phyloP scores from a whole-genome alignment of 148 eudicot species.

The Cornus kousa region DNA sequence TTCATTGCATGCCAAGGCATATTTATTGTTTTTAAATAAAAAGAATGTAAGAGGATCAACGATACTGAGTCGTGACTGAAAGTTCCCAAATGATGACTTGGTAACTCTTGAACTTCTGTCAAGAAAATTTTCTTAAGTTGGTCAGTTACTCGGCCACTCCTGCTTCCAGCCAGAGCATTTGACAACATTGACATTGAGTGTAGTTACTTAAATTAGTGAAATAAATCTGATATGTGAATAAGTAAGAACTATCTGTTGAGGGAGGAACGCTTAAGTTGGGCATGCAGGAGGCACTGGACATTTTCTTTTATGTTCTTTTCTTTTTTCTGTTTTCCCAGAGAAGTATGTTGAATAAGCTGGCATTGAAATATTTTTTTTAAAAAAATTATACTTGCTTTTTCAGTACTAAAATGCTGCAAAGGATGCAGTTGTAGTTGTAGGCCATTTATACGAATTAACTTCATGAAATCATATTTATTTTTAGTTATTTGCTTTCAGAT shows the following conservation, averaged over 20 bases:
- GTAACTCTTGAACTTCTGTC: background rate
- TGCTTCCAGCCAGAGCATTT: background rate
- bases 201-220: background rate
- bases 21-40: too few species aligned
- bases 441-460: background rate
- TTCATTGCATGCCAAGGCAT: background rate
- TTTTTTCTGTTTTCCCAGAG: too few species aligned
- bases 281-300: background rate
- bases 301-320: too few species aligned
- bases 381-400: background rate
- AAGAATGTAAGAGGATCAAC: background rate
- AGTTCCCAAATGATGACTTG: background rate
- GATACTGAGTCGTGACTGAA: background rate
- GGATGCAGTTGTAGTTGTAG: background rate
- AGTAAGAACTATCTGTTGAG: background rate
- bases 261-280: background rate
- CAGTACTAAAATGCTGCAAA: background rate
- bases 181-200: background rate
- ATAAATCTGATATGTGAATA: background rate
- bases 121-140: too few species aligned
- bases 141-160: background rate
- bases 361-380: too few species aligned
- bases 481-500: constrained; percentile 42
- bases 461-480: background rate
- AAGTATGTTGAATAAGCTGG: too few species aligned